Conservation (phyloP, 768 basidiomycete species). For the Pleurotus ostreatus region DNA sequence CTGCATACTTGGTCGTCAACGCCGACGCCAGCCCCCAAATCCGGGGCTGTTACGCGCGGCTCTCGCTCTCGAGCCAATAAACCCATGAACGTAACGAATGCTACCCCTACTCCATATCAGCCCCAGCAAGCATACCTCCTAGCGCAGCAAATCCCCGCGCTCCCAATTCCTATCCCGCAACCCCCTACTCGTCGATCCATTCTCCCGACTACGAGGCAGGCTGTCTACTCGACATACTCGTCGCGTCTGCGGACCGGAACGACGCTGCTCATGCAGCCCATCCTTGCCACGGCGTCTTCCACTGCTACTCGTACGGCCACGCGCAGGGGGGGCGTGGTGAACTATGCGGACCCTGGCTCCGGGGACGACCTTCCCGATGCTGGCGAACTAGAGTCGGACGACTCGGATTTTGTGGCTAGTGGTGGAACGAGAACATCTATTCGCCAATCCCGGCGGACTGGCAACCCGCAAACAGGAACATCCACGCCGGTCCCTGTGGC, state of each 20-base stretch:
- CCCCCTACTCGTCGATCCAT: constrained; percentile 43
- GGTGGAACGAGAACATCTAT: constrained; percentile 56
- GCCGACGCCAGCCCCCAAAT: constrained; percentile 47
- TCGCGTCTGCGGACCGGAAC: constrained; percentile 89
- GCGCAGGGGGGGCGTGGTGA: constrained; percentile 68
- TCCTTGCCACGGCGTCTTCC: constrained; percentile 40
- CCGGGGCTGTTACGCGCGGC: constrained; percentile 35
- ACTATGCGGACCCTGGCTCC: constrained; percentile 84
- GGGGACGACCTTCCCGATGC: constrained; percentile 80
- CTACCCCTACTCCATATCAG: constrained; percentile 24
- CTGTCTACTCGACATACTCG: constrained; percentile 76
- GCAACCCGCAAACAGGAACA: constrained; percentile 44
- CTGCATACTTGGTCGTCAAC: constrained; percentile 66
- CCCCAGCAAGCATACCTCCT: constrained; percentile 18
- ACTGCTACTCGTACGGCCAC: constrained; percentile 39
- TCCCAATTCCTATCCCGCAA: constrained; percentile 36
- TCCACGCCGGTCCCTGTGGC: constrained; percentile 31
- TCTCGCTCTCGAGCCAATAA: constrained; percentile 37
- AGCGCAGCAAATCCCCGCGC: constrained; percentile 23
- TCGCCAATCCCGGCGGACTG: constrained; percentile 37
- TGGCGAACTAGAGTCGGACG: constrained; percentile 79
- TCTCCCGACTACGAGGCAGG: constrained; percentile 64
- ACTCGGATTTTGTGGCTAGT: constrained; percentile 76
- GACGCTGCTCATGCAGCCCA: constrained; percentile 88
- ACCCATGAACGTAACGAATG: constrained; percentile 32